Percentiles rank a stretch among this genome's conserved stretches.
Conservation (phyloP, 202 grass and related monocot species). For the Alloteropsis angusta region DNA sequence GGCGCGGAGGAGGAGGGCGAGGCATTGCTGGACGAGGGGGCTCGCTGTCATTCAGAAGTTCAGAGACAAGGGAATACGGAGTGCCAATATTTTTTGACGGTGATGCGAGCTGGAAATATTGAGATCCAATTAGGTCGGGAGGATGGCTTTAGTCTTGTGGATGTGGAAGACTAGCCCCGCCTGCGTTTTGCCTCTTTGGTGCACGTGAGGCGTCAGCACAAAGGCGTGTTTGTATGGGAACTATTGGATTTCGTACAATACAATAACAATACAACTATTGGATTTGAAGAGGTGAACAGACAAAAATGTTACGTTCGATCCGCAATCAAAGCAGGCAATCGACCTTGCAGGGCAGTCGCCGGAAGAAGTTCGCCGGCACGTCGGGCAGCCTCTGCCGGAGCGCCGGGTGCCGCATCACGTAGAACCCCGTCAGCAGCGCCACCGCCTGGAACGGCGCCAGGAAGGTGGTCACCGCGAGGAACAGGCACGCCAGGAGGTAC, state of each 20-base stretch:
- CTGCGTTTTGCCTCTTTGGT: too few relatives aligned
- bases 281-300: neutral
- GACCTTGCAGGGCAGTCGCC: slow-evolving; percentile 57
- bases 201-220: neutral
- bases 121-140: neutral
- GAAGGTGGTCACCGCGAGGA: slow-evolving; percentile 40
- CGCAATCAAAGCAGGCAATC: slow-evolving; percentile 48
- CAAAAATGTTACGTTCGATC: neutral
- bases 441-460: slow-evolving; percentile 65
- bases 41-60: slow-evolving; percentile 6
- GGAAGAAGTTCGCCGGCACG: slow-evolving; percentile 63
- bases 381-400: slow-evolving; percentile 62
- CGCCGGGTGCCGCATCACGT: slow-evolving; percentile 64
- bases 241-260: too few relatives aligned
- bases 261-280: neutral
- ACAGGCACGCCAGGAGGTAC: slow-evolving; percentile 52
- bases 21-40: slow-evolving; percentile 30
- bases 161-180: neutral
- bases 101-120: neutral
- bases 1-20: slow-evolving; percentile 37
- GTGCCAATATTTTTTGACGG: too few relatives aligned
- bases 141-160: too few relatives aligned
- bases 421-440: slow-evolving; percentile 55
- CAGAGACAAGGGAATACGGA: neutral
- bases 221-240: too few relatives aligned